Conservation (phyloP, 192 early-diverging fungal species). For the Cetraspora pellucida region DNA sequence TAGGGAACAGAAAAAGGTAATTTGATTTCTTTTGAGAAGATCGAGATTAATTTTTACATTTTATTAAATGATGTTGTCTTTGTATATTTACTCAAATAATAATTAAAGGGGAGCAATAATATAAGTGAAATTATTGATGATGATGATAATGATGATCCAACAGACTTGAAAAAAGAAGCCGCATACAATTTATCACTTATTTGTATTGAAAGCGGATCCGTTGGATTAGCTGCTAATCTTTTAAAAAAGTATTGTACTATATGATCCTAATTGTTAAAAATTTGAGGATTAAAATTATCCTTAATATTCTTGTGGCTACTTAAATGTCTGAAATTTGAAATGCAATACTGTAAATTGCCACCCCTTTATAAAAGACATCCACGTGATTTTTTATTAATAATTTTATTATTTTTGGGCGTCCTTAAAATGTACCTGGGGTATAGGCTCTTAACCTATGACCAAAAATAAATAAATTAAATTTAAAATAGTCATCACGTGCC, state of each 20-base stretch:
- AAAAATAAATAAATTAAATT: too few species aligned
- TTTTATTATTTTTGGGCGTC: too few species aligned
- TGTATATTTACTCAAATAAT: neutral
- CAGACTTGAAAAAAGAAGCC: constrained; percentile 72
- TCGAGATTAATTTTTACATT: neutral
- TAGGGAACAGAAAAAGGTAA: constrained; percentile 29
- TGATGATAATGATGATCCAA: constrained; percentile 41
- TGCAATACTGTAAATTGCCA: too few species aligned
- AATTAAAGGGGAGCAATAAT: neutral
- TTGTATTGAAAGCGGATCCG: constrained; percentile 73
- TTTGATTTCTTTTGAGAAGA: neutral
- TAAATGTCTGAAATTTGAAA: too few species aligned
- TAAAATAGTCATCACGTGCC: too few species aligned
- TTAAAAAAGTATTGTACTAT: constrained; percentile 79
- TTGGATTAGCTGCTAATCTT: constrained; percentile 68
- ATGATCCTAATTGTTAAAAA: constrained; percentile 29
- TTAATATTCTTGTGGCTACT: too few species aligned
- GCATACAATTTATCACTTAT: constrained; percentile 92
- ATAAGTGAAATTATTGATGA: neutral
- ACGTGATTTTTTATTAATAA: too few species aligned
- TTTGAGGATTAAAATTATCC: too few species aligned
- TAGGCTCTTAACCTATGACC: too few species aligned
- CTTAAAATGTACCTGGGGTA: too few species aligned
- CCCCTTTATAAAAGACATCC: too few species aligned
- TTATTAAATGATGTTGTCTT: neutral